Percentiles rank a stretch among this genome's conserved stretches.
Conservation (phyloP, 495 filamentous ascomycete genomes). For the Hypoxylon rickii region DNA sequence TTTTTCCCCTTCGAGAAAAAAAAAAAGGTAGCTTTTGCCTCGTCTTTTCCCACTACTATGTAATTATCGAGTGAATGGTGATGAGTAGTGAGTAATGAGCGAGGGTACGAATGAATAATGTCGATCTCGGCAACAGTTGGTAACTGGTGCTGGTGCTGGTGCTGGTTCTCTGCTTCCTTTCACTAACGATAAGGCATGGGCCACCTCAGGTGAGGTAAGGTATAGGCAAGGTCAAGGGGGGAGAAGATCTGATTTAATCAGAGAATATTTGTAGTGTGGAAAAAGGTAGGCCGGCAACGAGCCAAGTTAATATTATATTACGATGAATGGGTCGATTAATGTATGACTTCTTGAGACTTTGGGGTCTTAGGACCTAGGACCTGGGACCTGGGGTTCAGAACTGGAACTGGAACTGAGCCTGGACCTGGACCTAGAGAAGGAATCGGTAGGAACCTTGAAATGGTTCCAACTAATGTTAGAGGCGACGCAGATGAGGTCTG, state of each 20-base stretch:
- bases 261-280: background rate
- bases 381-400: too few relatives aligned
- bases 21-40: background rate
- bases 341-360: too few relatives aligned
- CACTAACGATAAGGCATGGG: background rate
- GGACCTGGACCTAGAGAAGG: background rate
- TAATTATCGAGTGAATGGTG: background rate
- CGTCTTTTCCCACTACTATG: background rate
- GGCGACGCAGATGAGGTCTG: slow-evolving; percentile 27
- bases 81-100: background rate
- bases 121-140: background rate
- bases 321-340: background rate
- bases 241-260: background rate
- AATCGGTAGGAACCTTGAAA: slow-evolving; percentile 40
- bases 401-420: too few relatives aligned
- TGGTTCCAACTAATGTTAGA: slow-evolving; percentile 43
- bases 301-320: too few relatives aligned
- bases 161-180: background rate
- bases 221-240: background rate
- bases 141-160: background rate
- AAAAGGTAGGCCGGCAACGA: background rate
- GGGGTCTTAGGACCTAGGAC: too few relatives aligned
- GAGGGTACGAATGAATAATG: background rate
- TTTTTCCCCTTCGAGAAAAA: background rate
- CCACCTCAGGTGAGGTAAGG: background rate